A percentile compares a stretch with the other conserved stretches of the same genome.
Evolutionary conservation across 805 yeast species (phyloP).

Genomic region (Phaffomyces thermotolerans): DNA sequence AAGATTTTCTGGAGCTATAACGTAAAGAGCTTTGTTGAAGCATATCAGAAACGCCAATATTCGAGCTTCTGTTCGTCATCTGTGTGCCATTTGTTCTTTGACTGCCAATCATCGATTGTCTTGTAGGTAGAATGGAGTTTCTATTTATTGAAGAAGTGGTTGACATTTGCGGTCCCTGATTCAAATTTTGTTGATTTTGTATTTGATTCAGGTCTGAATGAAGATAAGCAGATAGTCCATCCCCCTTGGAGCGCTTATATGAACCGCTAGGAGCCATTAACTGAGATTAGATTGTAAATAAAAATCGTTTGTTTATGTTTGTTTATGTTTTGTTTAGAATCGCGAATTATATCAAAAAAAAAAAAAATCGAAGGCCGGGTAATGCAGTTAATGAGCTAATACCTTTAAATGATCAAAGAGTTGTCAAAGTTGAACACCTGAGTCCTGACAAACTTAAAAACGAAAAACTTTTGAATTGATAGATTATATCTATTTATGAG

Average conservation of each 20-base stretch:
- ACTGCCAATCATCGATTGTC: slow-evolving; percentile 27
- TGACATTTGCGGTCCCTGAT: slow-evolving; percentile 22
- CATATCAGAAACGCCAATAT: slow-evolving; percentile 20
- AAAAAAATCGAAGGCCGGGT: too few species aligned
- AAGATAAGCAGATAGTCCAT: slow-evolving; percentile 16
- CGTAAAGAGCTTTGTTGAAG: slow-evolving; percentile 22
- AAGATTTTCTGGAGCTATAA: slow-evolving; percentile 17
- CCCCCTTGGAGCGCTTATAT: slow-evolving; percentile 14
- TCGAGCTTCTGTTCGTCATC: slow-evolving; percentile 16
- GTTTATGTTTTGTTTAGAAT: background rate
- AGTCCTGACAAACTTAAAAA: too few species aligned
- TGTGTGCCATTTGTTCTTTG: slow-evolving; percentile 17
- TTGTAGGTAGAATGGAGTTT: slow-evolving; percentile 16
- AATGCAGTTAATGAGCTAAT: too few species aligned
- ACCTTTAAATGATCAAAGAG: too few species aligned
- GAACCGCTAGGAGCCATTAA: slow-evolving; percentile 4
- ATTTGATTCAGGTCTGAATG: slow-evolving; percentile 21
- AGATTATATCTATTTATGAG: too few species aligned
- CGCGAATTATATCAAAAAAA: background rate
- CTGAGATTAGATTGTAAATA: background rate
- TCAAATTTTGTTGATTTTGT: slow-evolving; percentile 11
- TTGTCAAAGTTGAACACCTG: too few species aligned
- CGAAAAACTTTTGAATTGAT: too few species aligned
- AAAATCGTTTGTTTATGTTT: slow-evolving; percentile 3
- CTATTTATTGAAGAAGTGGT: slow-evolving; percentile 16